phyloP scores from a whole-genome alignment of 768 basidiomycete species.

The Pleurotus pulmonarius region DNA sequence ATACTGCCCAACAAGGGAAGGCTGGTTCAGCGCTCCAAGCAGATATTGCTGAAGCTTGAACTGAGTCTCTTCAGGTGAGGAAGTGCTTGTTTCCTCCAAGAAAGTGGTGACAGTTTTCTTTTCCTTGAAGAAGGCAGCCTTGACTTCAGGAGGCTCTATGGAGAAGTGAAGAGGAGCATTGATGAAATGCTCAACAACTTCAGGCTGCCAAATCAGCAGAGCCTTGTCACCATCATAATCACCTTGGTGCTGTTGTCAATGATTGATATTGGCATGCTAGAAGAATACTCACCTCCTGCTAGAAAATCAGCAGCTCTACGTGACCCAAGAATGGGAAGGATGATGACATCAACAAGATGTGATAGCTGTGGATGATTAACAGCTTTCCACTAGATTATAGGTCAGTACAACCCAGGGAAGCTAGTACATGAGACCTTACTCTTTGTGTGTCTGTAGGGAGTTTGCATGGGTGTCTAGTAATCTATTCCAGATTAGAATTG shows the following conservation, averaged over 20 bases:
- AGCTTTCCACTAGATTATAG: conserved; percentile 43
- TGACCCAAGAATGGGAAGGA: conserved; percentile 48
- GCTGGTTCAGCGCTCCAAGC: conserved; percentile 43
- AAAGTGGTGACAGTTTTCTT: conserved; percentile 44
- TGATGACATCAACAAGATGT: conserved; percentile 53
- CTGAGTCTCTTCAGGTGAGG: conserved; percentile 22
- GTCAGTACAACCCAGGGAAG: not conserved
- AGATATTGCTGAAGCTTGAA: conserved; percentile 44
- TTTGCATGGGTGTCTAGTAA: conserved; percentile 69
- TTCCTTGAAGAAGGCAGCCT: conserved; percentile 35
- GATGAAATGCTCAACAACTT: conserved; percentile 50
- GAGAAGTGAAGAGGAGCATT: conserved; percentile 49
- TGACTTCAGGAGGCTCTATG: conserved; percentile 41
- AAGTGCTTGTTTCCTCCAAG: conserved; percentile 19
- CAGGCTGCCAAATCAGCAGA: conserved; percentile 53
- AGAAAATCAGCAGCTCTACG: conserved; percentile 60
- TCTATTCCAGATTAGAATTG: conserved; percentile 22
- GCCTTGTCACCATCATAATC: conserved; percentile 73
- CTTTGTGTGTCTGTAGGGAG: conserved; percentile 65
- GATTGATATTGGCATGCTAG: not conserved
- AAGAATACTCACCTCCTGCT: conserved; percentile 46
- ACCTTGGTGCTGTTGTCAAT: conserved; percentile 27
- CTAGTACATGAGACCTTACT: conserved; percentile 25
- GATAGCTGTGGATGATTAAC: conserved; percentile 48
- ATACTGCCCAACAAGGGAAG: conserved; percentile 49